Evolutionary conservation across 2,329 filamentous ascomycete species (phyloP).

Genomic region (Amauroascus niger): DNA sequence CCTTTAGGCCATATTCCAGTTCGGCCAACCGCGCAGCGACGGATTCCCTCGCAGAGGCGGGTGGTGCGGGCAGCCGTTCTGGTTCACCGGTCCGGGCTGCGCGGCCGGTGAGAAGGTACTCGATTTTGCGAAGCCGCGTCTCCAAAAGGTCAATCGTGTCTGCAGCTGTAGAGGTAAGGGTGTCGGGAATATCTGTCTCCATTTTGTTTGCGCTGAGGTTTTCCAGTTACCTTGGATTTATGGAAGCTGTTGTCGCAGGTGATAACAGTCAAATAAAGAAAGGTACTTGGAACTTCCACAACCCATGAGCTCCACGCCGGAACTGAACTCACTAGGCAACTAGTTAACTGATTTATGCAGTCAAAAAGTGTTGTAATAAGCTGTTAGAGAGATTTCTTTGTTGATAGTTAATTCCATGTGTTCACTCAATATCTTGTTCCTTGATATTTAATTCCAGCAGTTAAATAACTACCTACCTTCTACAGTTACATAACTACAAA

Average conservation of each 20-base stretch:
- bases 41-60: slow-evolving; percentile 25
- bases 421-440: too few relatives aligned
- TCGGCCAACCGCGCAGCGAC: slow-evolving; percentile 32
- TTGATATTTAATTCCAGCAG: too few relatives aligned
- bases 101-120: slow-evolving; percentile 38
- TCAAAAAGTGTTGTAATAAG: too few relatives aligned
- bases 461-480: too few relatives aligned
- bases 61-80: slow-evolving; percentile 8
- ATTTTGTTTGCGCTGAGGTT: neutral
- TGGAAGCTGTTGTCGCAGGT: neutral
- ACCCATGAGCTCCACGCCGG: too few relatives aligned
- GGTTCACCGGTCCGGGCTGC: slow-evolving; percentile 35
- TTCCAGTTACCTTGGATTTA: neutral
- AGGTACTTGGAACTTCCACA: too few relatives aligned
- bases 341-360: too few relatives aligned
- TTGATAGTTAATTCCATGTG: too few relatives aligned
- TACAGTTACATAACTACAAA: too few relatives aligned
- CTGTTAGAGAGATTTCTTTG: too few relatives aligned
- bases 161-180: slow-evolving; percentile 23
- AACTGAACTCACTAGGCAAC: too few relatives aligned
- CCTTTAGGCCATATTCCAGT: slow-evolving; percentile 32
- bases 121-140: slow-evolving; percentile 35
- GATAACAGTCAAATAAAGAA: too few relatives aligned
- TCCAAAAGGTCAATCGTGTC: slow-evolving; percentile 38
- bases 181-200: neutral